Evolutionary conservation across 2,329 filamentous ascomycete species (phyloP).

Genomic region (Exophiala xenobiotica): DNA sequence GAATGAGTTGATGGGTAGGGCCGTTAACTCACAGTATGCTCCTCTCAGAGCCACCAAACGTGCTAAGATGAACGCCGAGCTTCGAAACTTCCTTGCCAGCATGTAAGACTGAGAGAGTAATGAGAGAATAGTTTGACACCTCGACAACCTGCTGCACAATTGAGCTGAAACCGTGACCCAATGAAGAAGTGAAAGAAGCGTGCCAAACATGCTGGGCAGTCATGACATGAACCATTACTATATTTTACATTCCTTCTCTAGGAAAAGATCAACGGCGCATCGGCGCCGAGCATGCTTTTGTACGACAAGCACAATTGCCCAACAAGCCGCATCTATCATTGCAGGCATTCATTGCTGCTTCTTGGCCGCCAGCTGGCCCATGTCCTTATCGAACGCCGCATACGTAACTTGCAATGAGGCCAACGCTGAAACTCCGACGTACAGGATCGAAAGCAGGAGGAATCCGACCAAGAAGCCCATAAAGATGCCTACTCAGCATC

Average conservation of each 20-base stretch:
- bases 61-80: no score
- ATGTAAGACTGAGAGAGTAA: no score
- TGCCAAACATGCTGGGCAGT: background rate
- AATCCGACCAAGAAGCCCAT: slow-evolving; percentile 74
- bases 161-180: no score
- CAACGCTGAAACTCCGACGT: slow-evolving; percentile 73
- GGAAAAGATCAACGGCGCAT: background rate
- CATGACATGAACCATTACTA: slow-evolving; percentile 2
- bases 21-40: no score
- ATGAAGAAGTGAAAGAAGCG: background rate
- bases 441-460: slow-evolving; percentile 73
- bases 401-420: slow-evolving; percentile 84
- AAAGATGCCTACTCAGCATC: slow-evolving; percentile 67
- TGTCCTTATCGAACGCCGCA: slow-evolving; percentile 94
- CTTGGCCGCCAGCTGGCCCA: slow-evolving; percentile 60
- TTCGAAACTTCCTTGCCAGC: no score
- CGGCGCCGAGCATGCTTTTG: background rate
- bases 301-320: background rate
- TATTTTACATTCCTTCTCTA: background rate
- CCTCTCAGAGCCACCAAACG: no score
- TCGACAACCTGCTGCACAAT: no score
- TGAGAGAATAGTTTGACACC: no score
- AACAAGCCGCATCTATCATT: background rate
- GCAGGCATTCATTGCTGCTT: slow-evolving; percentile 31
- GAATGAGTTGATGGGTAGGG: no score